Evolutionary conservation across 306 rosid genomes (phyloP), one percentile per base, ranked within the genome.

Genomic region (Biancaea sappan): DNA sequence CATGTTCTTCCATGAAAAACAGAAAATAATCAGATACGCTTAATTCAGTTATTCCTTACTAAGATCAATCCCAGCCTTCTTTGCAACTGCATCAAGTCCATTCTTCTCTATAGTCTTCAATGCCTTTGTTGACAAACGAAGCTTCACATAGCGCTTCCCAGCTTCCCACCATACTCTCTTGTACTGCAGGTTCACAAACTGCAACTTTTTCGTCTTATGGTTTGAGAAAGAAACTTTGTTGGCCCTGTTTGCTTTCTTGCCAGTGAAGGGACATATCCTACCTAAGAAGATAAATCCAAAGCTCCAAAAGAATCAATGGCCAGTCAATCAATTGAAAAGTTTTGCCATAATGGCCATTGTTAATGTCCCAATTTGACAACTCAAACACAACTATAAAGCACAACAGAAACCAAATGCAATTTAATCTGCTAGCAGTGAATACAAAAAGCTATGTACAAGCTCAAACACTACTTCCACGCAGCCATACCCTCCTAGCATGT

Each of bases 81-180:
- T 94, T 44, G 98, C 98, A 31, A 94, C 97, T 18, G 93, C 96
- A 78, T 94, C 98, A 24, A 91, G 88, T 58, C 98, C 98, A 47
- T 94, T 91, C 79, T 94, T 94, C 88, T 94, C 97, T 56, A 94
- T 90, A 66, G 97, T 94, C 79, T 94, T 94, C 82, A 94, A 76
- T 4, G 97, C 98, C 80, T 94, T 94, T 0, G 98, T 94, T 11
- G 98, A 94, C 60, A 94, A 35, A 1, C 97, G 92, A 62, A 94
- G 92, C 80, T 94, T 94, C 26, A 94, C 86, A 73, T 22, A 94
- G 56, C 98, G 96, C 81, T 94, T 94, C 51, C 97, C 98, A 10
- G 95, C 96, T 84, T 94, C 98, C 98, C 97, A 94, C 96, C 98
- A 91, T 54, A 94, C 43, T 86, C 79, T 88, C 84, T 94, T 94